phyloP scores from a whole-genome alignment of 2,329 filamentous ascomycete genomes.

The Paraconiothyrium sp. region DNA sequence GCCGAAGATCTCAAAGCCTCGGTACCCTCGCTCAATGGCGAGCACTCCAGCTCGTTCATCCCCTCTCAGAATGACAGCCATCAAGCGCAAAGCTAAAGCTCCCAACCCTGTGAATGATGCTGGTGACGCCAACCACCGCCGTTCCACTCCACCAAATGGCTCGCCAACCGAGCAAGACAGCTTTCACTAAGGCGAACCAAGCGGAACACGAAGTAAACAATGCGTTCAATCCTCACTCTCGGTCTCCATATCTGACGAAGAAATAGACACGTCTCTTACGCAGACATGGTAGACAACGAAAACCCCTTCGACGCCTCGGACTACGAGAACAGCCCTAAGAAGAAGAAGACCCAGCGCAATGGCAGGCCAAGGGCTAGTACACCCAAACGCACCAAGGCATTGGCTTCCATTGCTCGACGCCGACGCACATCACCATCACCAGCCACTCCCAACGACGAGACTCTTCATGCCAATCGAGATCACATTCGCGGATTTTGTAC shows the following conservation, averaged over 20 bases:
- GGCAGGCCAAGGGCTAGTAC: too few species aligned
- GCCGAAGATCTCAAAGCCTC: background rate
- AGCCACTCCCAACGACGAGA: background rate
- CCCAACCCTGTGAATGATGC: background rate
- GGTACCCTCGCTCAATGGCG: too few species aligned
- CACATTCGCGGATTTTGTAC: background rate
- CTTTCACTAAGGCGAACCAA: background rate
- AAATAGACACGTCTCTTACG: background rate
- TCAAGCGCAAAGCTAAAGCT: background rate
- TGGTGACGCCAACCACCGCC: background rate
- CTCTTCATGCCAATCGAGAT: background rate
- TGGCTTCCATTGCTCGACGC: background rate
- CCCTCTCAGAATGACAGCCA: background rate
- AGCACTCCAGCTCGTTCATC: background rate
- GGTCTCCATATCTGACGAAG: background rate
- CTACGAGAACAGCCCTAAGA: background rate
- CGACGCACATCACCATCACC: background rate
- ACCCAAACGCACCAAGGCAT: too few species aligned
- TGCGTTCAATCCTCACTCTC: background rate
- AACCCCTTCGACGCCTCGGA: background rate
- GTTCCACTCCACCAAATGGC: background rate
- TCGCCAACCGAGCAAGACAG: background rate
- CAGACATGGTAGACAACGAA: background rate
- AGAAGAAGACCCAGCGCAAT: background rate
- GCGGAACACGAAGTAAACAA: background rate